Evolutionary conservation across 352 stramenopile species (phyloP), one percentile per base, ranked within the genome.

Genomic region (Phytophthora sojae): DNA sequence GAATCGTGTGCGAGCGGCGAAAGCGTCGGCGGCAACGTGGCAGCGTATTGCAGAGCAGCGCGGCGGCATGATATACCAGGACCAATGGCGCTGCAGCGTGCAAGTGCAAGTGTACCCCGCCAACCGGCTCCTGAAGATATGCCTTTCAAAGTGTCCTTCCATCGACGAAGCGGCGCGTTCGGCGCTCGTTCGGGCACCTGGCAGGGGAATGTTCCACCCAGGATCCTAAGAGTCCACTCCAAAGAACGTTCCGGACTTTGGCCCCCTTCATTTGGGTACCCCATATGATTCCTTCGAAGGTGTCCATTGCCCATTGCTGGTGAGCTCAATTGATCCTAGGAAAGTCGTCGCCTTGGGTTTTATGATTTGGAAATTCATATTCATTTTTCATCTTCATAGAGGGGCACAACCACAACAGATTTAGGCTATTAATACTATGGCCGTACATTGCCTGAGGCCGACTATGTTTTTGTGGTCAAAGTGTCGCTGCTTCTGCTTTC

Each of bases 161-260:
- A 49, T 56, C 63, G 32, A 39, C 55, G 63, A 69, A 67, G 17
- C 54, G 45, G 9, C 52, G 50, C 51, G 64, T 71, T 72, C 65
- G 37, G 11, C 15, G 42, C 32, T 30, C 25, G 37, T 68, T 73
- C 65, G 30, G 21, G 26, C 57, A 1, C 29, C 29, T 32, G 29
- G 29, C 65, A 37, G 21, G 37, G 35, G 37, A 44, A n/a, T 6
- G 21, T 53, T 53, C 21, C 45, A 19, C 42, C 42, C 15, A 6
- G 26, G 26, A 29, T 29, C 5, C 26, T 6, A 8, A 30, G 26
- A 39, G 32, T 39, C 32, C 32, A 39, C 32, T 39, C 35, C 37
- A 44, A 44, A 44, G 29, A 32, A 32, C 29, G 29, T 32, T 32
- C 29, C 29, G 29, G 5, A 9, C 29, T 6, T 32, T 32, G 29